Conservation (phyloP, 176 grass and related monocot genomes). For the Dendrocalamus sinicus region DNA sequence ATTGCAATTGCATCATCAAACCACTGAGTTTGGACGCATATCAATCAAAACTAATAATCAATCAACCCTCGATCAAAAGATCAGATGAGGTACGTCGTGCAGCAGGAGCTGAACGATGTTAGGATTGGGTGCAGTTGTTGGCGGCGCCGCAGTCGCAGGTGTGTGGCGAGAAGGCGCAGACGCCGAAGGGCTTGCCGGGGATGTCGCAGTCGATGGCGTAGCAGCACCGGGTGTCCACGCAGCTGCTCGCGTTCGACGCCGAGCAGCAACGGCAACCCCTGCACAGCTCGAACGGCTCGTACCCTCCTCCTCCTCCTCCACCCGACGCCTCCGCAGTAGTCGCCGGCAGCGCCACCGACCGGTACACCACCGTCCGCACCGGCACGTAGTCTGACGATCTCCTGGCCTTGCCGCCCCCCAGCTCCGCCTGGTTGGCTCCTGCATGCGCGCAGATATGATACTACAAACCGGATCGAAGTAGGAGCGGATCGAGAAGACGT, state of each 20-base stretch:
- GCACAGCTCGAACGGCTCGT: constrained; percentile 79
- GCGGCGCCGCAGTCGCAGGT: constrained; percentile 64
- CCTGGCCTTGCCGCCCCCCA: not conserved
- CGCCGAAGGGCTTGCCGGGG: constrained; percentile 84
- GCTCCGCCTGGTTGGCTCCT: not conserved
- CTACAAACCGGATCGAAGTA: not conserved
- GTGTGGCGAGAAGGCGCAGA: constrained; percentile 69
- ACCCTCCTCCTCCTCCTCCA: not conserved
- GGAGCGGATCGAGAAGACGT: not conserved
- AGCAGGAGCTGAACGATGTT: not conserved
- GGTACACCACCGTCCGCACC: constrained; percentile 37
- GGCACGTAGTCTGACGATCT: not conserved
- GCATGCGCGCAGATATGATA: not conserved
- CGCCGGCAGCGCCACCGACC: not conserved
- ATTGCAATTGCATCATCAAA: not conserved
- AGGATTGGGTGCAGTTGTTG: constrained; percentile 46
- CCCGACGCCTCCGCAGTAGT: not conserved
- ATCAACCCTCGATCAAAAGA: not conserved
- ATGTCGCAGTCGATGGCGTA: constrained; percentile 84
- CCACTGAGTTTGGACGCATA: not conserved
- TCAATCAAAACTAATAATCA: not conserved
- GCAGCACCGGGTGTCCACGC: constrained; percentile 70
- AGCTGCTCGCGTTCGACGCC: constrained; percentile 47
- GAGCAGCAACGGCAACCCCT: constrained; percentile 69
- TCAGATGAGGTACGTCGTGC: not conserved